A percentile compares a stretch with the other conserved stretches of the same genome.
These are phyloP conservation scores for Auricularia cornea DNA, from an alignment of 768 basidiomycete species.

Conservation along the genomic window DNA sequence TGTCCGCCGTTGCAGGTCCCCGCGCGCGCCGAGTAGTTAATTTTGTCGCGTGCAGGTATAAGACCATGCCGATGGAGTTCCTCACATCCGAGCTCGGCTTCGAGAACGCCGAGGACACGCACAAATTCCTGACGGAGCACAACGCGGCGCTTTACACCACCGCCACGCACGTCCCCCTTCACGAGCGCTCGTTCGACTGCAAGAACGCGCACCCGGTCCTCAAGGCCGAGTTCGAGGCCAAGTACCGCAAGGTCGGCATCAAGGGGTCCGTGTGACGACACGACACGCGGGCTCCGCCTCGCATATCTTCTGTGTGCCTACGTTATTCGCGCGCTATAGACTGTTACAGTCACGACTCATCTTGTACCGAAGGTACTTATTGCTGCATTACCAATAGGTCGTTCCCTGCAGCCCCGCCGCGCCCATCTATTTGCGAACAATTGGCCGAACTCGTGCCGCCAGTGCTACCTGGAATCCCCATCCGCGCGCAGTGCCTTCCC, in stretches of 20 bases:
- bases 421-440: no score
- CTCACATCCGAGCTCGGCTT: conserved; percentile 79
- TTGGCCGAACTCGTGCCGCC: no score
- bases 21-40: conserved; percentile 5
- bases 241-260: conserved; percentile 80
- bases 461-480: no score
- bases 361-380: no score
- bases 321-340: no score
- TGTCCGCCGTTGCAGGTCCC: conserved; percentile 11
- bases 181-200: conserved; percentile 64
- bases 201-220: conserved; percentile 51
- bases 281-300: no score
- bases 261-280: conserved; percentile 81
- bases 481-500: no score
- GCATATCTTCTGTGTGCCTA: no score
- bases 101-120: conserved; percentile 52
- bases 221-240: conserved; percentile 60
- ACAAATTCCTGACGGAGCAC: conserved; percentile 64
- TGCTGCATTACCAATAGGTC: no score
- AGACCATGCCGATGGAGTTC: conserved; percentile 65
- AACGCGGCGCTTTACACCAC: conserved; percentile 59
- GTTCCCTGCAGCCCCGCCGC: no score
- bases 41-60: conserved; percentile 51
- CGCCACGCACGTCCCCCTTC: conserved; percentile 39
- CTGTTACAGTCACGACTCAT: no score